phyloP scores from a whole-genome alignment of 2,329 filamentous ascomycete genomes.

The Colletotrichum euphorbiae region DNA sequence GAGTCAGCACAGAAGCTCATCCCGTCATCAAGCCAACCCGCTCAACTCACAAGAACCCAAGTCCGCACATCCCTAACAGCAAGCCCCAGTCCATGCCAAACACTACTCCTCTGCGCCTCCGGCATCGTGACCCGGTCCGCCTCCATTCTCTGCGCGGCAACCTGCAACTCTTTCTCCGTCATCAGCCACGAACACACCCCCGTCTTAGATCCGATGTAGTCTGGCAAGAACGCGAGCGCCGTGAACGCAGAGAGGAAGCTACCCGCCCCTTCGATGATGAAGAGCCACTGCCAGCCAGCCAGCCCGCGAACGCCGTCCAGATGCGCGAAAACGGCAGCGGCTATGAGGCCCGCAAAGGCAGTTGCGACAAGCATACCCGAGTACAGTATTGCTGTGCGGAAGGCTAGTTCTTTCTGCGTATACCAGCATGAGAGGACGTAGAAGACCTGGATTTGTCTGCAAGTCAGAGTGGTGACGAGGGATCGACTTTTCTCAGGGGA shows the following conservation, averaged over 20 bases:
- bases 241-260: slow-evolving; percentile 42
- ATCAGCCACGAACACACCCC: slow-evolving; percentile 38
- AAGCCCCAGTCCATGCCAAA: slow-evolving; percentile 41
- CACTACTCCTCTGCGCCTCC: slow-evolving; percentile 25
- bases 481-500: not conserved
- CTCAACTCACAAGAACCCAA: slow-evolving; percentile 43
- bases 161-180: slow-evolving; percentile 39
- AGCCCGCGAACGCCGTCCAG: slow-evolving; percentile 64
- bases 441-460: slow-evolving; percentile 47
- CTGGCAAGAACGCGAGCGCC: slow-evolving; percentile 43
- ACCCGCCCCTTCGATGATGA: slow-evolving; percentile 72
- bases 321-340: slow-evolving; percentile 53
- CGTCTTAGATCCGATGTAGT: slow-evolving; percentile 40
- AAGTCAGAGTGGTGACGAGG: not conserved
- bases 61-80: slow-evolving; percentile 43
- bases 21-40: slow-evolving; percentile 36
- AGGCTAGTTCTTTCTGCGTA: slow-evolving; percentile 37
- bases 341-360: slow-evolving; percentile 58
- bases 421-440: slow-evolving; percentile 39
- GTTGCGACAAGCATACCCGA: slow-evolving; percentile 44
- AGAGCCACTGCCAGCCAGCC: slow-evolving; percentile 75
- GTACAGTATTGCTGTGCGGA: slow-evolving; percentile 36
- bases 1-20: not conserved
- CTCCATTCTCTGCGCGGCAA: slow-evolving; percentile 34
- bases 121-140: slow-evolving; percentile 43